Percentiles rank a stretch among this genome's conserved stretches.
Conservation (phyloP, 495 filamentous ascomycete species). For the Penicillium diatomitis region DNA sequence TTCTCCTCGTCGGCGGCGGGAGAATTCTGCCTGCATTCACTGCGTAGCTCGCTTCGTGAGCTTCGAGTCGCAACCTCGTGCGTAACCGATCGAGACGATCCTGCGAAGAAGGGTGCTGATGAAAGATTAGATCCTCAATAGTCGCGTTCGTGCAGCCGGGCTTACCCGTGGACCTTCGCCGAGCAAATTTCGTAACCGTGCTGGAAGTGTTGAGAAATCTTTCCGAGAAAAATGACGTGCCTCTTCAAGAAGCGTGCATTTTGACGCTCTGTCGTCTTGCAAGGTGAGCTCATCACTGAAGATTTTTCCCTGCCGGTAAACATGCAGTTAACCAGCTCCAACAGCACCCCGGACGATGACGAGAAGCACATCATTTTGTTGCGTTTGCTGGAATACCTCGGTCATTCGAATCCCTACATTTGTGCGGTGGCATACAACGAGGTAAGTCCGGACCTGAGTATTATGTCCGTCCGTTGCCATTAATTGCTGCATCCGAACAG, state of each 20-base stretch:
- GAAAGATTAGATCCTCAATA: constrained; percentile 46
- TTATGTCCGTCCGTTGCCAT: too few relatives aligned
- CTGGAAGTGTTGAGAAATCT: constrained; percentile 62
- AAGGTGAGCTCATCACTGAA: constrained; percentile 31
- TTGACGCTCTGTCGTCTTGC: constrained; percentile 76
- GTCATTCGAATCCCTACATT: constrained; percentile 69
- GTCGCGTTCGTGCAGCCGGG: constrained; percentile 52
- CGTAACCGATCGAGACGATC: constrained; percentile 1
- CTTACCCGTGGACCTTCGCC: constrained; percentile 35
- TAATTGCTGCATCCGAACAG: too few relatives aligned
- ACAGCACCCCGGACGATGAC: constrained; percentile 56
- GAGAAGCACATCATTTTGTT: constrained; percentile 80
- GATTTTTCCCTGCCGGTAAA: background rate
- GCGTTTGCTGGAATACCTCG: constrained; percentile 76
- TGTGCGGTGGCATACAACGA: constrained; percentile 74
- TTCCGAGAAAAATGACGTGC: constrained; percentile 52
- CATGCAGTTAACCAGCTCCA: background rate
- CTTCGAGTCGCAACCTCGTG: constrained; percentile 72
- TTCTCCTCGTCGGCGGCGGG: constrained; percentile 57
- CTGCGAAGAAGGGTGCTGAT: background rate
- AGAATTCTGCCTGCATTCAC: constrained; percentile 69
- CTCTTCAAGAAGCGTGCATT: constrained; percentile 74
- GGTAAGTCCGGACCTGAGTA: constrained; percentile 30
- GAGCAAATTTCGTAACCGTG: constrained; percentile 56
- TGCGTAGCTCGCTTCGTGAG: constrained; percentile 77